Base-by-base conservation (phyloP, 1,139 yeast genomes). In the Yamadazyma sp. region DNA sequence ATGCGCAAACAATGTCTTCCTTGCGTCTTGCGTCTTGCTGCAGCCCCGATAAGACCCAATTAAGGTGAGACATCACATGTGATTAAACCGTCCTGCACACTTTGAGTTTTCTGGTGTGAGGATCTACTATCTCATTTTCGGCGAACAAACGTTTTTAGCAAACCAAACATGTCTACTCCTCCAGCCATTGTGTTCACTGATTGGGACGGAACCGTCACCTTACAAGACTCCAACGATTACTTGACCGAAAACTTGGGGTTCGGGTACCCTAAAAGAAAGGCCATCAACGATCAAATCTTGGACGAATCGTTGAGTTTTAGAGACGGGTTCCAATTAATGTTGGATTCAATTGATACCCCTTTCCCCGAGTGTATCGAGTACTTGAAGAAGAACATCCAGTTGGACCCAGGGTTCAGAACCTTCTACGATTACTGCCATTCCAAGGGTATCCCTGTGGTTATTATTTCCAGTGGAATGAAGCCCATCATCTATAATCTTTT, bases 181-280 rank as follows among this genome's bases (percentile, higher is more conserved):
- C 66, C 65, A 50, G 92, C 95, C 40, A 87, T 92, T 53, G 85
- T 92, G 29, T 92, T 92, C 67, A 86, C 97, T 37, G 98, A 92
- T 63, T 92, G 95, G 81, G 98, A 92, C 61, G 98, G 98, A 16
- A 92, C 98, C 6, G 95, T 92, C 47, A 92, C 98, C 13, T 69
- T 86, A 45, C 76, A 77, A 58, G 98, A 92, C 60, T 86, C 96
- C 46, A 94, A 92, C 57, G 97, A 92, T 61, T 85, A 74, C 60
- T 68, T 92, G 48, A 89, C 97, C 14, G 97, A 92, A 57, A 79
- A 78, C 53, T 69, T 85, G 23, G 99, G 99, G 4, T 86, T 88
- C 61, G 98, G 98, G 3, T 65, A 67, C 38, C 80, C 73, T 26
- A 73, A 73, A 48, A 78, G 98, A 51, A 64, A 71, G 44, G 79